Conservation (phyloP, 805 yeast genomes). For the Naumovozyma baii region DNA sequence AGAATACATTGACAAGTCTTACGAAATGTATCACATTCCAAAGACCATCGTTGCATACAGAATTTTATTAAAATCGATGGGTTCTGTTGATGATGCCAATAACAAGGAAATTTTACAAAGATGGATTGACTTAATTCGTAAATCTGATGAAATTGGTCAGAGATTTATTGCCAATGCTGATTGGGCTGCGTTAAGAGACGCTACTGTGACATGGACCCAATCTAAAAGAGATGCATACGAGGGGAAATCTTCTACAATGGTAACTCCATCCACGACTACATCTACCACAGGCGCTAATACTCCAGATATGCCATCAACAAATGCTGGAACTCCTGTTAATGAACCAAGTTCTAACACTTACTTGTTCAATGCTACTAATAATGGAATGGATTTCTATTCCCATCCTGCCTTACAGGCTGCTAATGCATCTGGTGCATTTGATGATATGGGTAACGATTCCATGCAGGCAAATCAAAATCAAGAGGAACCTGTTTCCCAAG, state of each 20-base stretch:
- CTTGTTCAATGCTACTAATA: conserved; percentile 3
- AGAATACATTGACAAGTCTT: conserved; percentile 53
- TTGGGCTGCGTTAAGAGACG: conserved; percentile 76
- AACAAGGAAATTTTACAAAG: conserved; percentile 44
- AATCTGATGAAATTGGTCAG: conserved; percentile 45
- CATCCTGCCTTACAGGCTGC: conserved; percentile 33
- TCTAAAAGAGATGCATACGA: conserved; percentile 9
- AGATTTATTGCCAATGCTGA: conserved; percentile 69
- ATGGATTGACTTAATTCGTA: conserved; percentile 45
- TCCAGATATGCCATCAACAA: neutral
- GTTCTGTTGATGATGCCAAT: conserved; percentile 45
- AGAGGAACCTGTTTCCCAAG: conserved; percentile 1
- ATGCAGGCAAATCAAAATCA: conserved; percentile 7
- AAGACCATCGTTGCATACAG: conserved; percentile 65
- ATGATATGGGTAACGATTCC: conserved; percentile 18
- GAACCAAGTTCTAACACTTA: conserved; percentile 6
- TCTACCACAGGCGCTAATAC: conserved; percentile 5
- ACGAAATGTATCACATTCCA: conserved; percentile 44
- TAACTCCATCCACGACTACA: conserved; percentile 8
- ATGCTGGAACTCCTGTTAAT: conserved; percentile 7
- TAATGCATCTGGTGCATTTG: conserved; percentile 33
- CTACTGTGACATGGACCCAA: conserved; percentile 41
- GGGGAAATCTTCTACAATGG: conserved; percentile 3
- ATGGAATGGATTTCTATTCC: conserved; percentile 20
- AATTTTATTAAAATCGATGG: conserved; percentile 62